Percentiles rank a stretch among this genome's conserved stretches.
Conservation (phyloP, 345 rosid species). For the Citrus reticulata region DNA sequence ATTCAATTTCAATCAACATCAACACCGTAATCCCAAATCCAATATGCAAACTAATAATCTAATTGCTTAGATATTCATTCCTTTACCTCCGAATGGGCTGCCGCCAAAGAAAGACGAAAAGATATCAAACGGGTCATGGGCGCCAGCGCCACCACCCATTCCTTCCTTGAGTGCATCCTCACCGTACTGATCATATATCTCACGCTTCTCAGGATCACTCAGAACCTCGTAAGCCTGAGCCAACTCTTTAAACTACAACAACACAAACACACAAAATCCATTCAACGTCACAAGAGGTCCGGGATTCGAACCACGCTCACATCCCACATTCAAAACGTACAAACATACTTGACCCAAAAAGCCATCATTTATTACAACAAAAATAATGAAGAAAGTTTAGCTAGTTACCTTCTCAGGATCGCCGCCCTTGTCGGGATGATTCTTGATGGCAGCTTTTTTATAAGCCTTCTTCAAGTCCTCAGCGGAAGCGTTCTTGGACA, state of each 20-base stretch:
- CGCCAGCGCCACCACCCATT: slow-evolving; percentile 67
- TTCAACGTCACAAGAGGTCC: not conserved
- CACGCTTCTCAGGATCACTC: slow-evolving; percentile 89
- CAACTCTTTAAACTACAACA: slow-evolving; percentile 78
- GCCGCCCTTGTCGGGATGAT: slow-evolving; percentile 98
- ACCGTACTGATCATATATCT: slow-evolving; percentile 82
- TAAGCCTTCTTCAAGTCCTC: slow-evolving; percentile 94
- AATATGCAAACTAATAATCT: not conserved
- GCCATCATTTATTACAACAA: not conserved
- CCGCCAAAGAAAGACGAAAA: slow-evolving; percentile 83
- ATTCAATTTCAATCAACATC: not conserved
- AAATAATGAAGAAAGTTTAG: no score
- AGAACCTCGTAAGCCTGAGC: slow-evolving; percentile 89
- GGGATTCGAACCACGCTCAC: not conserved
- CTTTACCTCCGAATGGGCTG: slow-evolving; percentile 61
- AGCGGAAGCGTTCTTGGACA: slow-evolving; percentile 63
- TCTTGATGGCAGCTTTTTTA: slow-evolving; percentile 85
- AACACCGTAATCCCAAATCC: not conserved
- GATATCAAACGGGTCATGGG: slow-evolving; percentile 83
- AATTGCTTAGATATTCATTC: not conserved
- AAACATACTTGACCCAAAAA: not conserved
- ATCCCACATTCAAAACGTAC: not conserved
- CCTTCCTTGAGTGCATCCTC: slow-evolving; percentile 97
- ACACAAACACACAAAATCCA: not conserved
- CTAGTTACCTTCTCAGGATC: slow-evolving; percentile 79